Evolutionary conservation across 2,329 filamentous ascomycete genomes (phyloP), one percentile per base, ranked within the genome.

Genomic region (Trichoderma atroviride): DNA sequence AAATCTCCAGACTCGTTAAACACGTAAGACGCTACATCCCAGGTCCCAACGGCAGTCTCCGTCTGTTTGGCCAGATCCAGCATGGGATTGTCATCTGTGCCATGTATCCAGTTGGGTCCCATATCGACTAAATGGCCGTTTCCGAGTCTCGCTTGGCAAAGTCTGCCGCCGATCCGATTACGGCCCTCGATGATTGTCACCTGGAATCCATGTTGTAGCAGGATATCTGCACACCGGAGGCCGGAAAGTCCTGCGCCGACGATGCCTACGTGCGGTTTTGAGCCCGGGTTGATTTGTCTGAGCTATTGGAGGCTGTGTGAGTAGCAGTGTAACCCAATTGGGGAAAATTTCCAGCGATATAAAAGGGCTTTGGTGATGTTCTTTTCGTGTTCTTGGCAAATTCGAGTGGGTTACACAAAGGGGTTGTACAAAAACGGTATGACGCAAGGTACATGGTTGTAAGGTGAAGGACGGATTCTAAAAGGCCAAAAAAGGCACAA

Each of bases 31-130:
- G 81, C 81, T 7, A 83, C 82, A 58, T 89, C 87, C 80, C 82
- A 84, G 68, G 76, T 80, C 14, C 82, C 81, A 2, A 82, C 76
- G 0, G 77, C 74, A 0, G 86, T 92, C 1, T 83, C 80, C 0
- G 89, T 92, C 71, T 86, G 81, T 72, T 84, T 86, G 14, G 89
- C 90, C 22, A 93, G 81, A 55, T 91, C 87, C 50, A 90, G 78
- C 19, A 93, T 91, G 0, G 91, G 89, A 74, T 93, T 94, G 71
- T 89, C 83, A 0, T 87, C 82, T 6, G 89, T 92, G 40, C 91
- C 91, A 70, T 94, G 91, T 63, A 94, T 92, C 91, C 91, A 94
- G 74, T 93, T 94, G n/a, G 91, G 89, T 0, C 91, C 91, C 37
- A 86, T 78, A 72, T 89, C 87, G n/a, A 87, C 83, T 9, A 83